Evolutionary conservation across 768 basidiomycete species (phyloP).

Genomic region (Dentipellis sp.): DNA sequence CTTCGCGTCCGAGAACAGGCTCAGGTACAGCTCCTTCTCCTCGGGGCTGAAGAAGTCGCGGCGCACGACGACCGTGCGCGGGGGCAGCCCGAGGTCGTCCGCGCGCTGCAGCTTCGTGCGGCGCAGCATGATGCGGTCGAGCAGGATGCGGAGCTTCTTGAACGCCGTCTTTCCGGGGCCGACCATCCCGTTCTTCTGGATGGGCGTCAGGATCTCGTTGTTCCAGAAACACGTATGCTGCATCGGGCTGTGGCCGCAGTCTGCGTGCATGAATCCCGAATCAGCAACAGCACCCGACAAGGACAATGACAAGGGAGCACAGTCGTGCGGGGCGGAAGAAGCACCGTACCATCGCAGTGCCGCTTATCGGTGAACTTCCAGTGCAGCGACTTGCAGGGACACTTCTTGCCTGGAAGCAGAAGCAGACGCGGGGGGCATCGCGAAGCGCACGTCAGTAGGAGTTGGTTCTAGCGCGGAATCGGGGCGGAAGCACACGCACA

Average conservation of each 20-base stretch:
- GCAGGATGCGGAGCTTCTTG: conserved; percentile 82
- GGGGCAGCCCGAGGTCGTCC: conserved; percentile 93
- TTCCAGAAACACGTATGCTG: conserved; percentile 96
- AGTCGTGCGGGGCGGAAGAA: neutral
- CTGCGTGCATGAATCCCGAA: conserved; percentile 26
- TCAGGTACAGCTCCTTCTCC: conserved; percentile 91
- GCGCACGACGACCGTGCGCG: conserved; percentile 81
- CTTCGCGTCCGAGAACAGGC: conserved; percentile 88
- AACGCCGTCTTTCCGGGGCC: conserved; percentile 79
- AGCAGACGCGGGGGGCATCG: neutral
- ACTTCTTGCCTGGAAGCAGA: conserved; percentile 61
- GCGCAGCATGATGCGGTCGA: conserved; percentile 94
- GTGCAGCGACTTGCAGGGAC: conserved; percentile 90
- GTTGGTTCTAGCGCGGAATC: neutral
- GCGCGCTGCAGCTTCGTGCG: conserved; percentile 89
- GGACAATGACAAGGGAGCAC: too few relatives aligned
- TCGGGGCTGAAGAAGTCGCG: conserved; percentile 92
- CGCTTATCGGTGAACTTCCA: conserved; percentile 86
- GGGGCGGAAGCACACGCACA: conserved; percentile 37
- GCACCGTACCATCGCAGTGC: conserved; percentile 67
- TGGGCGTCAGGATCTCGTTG: conserved; percentile 91
- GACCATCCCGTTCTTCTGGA: conserved; percentile 80
- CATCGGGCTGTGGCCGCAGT: conserved; percentile 81
- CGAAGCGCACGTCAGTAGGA: neutral
- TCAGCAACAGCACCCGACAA: neutral